Base-by-base conservation (phyloP, 768 basidiomycete genomes). In the Amanita exitialis region DNA sequence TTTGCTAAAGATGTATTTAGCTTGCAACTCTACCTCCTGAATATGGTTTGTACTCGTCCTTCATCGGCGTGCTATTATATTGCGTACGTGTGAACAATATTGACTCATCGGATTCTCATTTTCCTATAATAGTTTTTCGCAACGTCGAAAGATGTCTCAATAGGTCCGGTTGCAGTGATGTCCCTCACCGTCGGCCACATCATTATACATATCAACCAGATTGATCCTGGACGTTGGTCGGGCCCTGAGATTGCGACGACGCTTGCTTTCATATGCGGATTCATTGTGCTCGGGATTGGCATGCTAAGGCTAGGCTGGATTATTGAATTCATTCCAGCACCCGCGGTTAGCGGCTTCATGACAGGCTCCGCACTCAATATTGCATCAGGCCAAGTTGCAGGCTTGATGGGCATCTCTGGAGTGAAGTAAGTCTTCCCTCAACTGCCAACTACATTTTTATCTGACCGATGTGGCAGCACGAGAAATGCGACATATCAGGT, bases 141-240 rank as follows among this genome's bases (percentile, higher is more conserved):
- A 20, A 98, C 96, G 0, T 90, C 90, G 25, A 97, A 97, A 66
- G 96, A 99, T 72, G 90, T 99, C 37, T 94, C 92, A n/a, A 98
- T 99, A 58, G 96, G 96, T 45, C 96, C 96, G 2, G 95, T 98
- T 58, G 95, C 96, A 6, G 95, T 99, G 63, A 96, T 99, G 93
- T 94, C 91, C 2, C 76, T 96, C 46, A 86, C 88, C 16, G 80
- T 83, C 15, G 77, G 90, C 6, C 81, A 90, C 63, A 82, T 97
- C 56, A 88, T 97, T 62, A 69, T 74, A 12, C 65, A 76, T 32
- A 79, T 96, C 47, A 60, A 84, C 39, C 59, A 69, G 0, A 58
- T 63, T 8, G 68, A 81, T 58, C 83, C 79, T 1, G 68, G 66
- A n/a, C 60, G 71, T 58, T 95, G 81, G 79, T 57, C 67, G 3